Evolutionary conservation across 371 early-diverging fungal genomes (phyloP).

Genomic region (Rhizopus delemar): DNA sequence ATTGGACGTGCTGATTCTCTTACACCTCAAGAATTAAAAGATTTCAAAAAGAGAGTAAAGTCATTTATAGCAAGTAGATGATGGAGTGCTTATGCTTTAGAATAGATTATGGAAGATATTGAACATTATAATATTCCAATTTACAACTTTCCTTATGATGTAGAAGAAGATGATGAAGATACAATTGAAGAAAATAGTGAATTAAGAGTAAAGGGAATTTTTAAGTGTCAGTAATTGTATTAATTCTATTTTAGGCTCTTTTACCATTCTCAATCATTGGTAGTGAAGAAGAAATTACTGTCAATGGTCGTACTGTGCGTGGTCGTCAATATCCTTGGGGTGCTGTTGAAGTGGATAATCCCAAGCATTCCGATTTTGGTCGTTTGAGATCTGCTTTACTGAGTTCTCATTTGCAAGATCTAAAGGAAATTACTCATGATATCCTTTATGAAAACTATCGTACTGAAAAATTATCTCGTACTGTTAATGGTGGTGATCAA

Average conservation of each 20-base stretch:
- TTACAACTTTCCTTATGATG: slow-evolving; percentile 80
- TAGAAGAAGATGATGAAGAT: slow-evolving; percentile 87
- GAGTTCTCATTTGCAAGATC: slow-evolving; percentile 91
- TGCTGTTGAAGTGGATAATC: slow-evolving; percentile 89
- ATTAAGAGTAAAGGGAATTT: slow-evolving; percentile 54
- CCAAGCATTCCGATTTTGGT: slow-evolving; percentile 96
- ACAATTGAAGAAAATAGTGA: slow-evolving; percentile 96
- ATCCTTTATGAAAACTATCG: slow-evolving; percentile 90
- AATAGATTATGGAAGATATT: slow-evolving; percentile 87
- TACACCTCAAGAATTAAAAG: slow-evolving; percentile 71
- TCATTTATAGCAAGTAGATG: neutral
- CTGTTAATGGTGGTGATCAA: slow-evolving; percentile 53
- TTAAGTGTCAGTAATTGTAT: neutral
- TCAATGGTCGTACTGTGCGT: slow-evolving; percentile 78
- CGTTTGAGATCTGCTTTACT: slow-evolving; percentile 91
- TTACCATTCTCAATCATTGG: slow-evolving; percentile 98
- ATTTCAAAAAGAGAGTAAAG: slow-evolving; percentile 81
- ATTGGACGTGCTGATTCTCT: slow-evolving; percentile 79
- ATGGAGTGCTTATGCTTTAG: no score
- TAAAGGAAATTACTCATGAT: slow-evolving; percentile 86
- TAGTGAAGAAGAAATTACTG: slow-evolving; percentile 86
- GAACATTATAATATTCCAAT: slow-evolving; percentile 92
- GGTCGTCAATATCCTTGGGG: slow-evolving; percentile 99
- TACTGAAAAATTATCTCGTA: slow-evolving; percentile 85
- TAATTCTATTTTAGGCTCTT: slow-evolving; percentile 47